These are phyloP conservation scores for Schoenoplectus triqueter DNA, from an alignment of 202 grass and related monocot genomes.

Conservation along the genomic window DNA sequence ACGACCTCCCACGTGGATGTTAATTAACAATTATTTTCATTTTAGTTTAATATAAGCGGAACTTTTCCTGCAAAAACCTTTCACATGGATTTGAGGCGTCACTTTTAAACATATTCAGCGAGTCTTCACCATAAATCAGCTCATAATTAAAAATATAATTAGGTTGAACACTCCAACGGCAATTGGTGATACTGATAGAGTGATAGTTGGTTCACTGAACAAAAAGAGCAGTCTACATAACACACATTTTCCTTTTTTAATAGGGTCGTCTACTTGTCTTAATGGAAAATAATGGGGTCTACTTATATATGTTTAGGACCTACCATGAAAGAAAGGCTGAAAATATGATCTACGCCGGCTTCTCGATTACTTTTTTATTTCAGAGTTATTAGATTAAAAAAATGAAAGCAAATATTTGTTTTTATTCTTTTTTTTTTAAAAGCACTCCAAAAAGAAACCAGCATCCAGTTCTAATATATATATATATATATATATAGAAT, in stretches of 20 bases:
- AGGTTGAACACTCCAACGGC: neutral
- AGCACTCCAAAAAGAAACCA: too few species aligned
- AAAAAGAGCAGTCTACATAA: neutral
- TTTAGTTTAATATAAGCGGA: neutral
- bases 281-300: neutral
- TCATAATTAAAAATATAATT: slow-evolving; percentile 12
- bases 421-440: too few species aligned
- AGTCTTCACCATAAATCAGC: neutral
- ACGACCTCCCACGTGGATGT: too few species aligned
- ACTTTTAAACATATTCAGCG: neutral
- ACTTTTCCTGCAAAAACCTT: neutral
- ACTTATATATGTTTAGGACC: neutral
- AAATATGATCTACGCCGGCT: neutral
- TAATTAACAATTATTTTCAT: too few species aligned
- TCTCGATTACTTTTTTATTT: too few species aligned
- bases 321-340: neutral
- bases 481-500: too few species aligned
- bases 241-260: neutral
- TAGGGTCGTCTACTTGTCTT: neutral
- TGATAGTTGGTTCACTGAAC: neutral
- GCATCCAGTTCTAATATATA: too few species aligned
- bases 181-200: neutral
- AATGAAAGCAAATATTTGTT: too few species aligned
- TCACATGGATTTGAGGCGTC: neutral
- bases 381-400: too few species aligned